Percentiles rank a stretch among this genome's conserved stretches.
phyloP scores from a whole-genome alignment of 305 asterid genomes.

The Petunia hybrid region DNA sequence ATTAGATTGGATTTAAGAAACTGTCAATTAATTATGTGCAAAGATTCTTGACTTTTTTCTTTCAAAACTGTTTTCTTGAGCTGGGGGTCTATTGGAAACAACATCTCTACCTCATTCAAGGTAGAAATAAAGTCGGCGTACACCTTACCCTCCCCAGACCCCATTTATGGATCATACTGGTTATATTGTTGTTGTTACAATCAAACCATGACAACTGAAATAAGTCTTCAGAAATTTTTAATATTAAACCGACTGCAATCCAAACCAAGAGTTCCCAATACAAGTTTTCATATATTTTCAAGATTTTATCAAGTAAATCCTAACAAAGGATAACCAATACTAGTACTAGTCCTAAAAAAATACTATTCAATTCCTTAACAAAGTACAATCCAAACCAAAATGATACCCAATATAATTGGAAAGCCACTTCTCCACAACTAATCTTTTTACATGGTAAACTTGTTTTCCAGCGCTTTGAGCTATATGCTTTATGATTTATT shows the following conservation, averaged over 20 bases:
- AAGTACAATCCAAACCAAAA: slow-evolving; percentile 12
- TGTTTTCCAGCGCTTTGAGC: slow-evolving; percentile 1
- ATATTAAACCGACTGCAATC: not conserved
- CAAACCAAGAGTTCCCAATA: not conserved
- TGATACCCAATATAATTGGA: not conserved
- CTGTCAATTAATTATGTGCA: too few relatives aligned
- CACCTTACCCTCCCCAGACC: too few relatives aligned
- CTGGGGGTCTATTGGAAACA: too few relatives aligned
- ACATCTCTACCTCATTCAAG: too few relatives aligned
- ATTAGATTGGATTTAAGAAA: too few relatives aligned
- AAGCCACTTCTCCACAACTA: not conserved
- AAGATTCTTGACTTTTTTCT: too few relatives aligned
- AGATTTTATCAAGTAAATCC: not conserved
- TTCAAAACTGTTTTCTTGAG: too few relatives aligned
- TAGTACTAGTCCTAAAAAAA: not conserved
- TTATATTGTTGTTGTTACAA: too few relatives aligned
- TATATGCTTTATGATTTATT: not conserved
- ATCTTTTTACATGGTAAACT: not conserved
- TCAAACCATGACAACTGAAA: not conserved
- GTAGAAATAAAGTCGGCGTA: too few relatives aligned
- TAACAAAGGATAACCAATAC: not conserved
- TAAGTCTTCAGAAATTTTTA: not conserved
- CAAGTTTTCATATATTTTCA: slow-evolving; percentile 3
- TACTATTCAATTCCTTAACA: not conserved
- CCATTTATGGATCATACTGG: too few relatives aligned